Evolutionary conservation across 1,284 basidiomycete genomes (phyloP), one percentile per base, ranked within the genome.

Genomic region (Irpex sp.): DNA sequence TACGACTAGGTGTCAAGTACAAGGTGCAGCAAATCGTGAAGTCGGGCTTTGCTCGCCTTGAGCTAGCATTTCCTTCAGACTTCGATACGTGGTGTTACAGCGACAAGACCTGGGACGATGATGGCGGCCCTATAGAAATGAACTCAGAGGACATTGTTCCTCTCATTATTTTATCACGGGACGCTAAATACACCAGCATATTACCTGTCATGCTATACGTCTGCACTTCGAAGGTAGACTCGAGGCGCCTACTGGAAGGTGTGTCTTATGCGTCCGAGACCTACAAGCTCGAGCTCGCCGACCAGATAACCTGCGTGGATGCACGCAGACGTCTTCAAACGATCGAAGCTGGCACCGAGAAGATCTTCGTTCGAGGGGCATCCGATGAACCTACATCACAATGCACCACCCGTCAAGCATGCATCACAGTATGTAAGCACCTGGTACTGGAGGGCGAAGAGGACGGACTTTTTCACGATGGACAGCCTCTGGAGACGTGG

Each of bases 121-220:
- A 43, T 13, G 11, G 8, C 4, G 4, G 50, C 19, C 17, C 17
- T 19, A 31, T 51, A 19, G 7, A n/a, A 11, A 51, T 51, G 17
- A 19, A 31, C 1, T 15, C 9, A 17, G 4, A 50, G 8, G 21
- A 37, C 31, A 26, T 11, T 13, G 60, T 64, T 11, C 46, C 47
- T 2, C 59, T 63, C 35, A 53, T 66, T 19, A 54, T 57, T 37
- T 35, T 67, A 9, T 65, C 66, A 21, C 63, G 63, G 8, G 26
- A n/a, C 13, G 61, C 59, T 19, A 61, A 63, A 26, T 51, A 63
- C 9, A 26, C 50, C n/a, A 37, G 15, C 1, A n/a, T 64, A 11
- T 53, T 66, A 3, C 65, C 65, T 1, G 15, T 37, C 11, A 63
- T 60, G 11, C 58, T 67, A 26, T 66, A 66, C 59, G 39, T 15